Evolutionary conservation across 371 early-diverging fungal species (phyloP).

Genomic region (Parasitella parasitica): DNA sequence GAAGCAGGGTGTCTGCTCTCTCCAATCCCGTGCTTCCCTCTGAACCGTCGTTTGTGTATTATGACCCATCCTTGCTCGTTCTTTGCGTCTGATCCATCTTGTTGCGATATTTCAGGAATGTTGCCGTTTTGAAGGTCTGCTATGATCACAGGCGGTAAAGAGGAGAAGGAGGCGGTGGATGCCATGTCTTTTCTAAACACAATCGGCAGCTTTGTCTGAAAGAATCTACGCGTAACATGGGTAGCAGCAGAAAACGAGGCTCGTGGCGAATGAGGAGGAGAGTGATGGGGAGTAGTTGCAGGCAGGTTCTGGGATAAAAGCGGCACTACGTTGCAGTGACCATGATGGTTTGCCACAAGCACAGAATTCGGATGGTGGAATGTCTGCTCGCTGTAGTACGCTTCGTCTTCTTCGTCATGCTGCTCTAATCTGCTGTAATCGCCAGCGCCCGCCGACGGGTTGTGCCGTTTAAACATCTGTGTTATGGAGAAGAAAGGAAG

Average conservation of each 20-base stretch:
- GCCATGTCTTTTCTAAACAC: constrained; percentile 32
- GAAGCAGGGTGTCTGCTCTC: constrained; percentile 22
- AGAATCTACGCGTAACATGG: constrained; percentile 33
- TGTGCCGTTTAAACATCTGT: constrained; percentile 24
- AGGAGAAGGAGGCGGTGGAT: constrained; percentile 27
- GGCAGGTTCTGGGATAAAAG: constrained; percentile 16
- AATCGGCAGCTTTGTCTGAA: constrained; percentile 36
- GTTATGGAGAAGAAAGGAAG: background rate
- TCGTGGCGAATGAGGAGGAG: constrained; percentile 25
- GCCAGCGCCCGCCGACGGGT: constrained; percentile 8
- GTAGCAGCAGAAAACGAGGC: constrained; percentile 29
- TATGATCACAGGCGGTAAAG: constrained; percentile 40
- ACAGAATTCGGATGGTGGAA: constrained; percentile 41
- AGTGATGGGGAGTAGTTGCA: constrained; percentile 2
- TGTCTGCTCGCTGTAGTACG: constrained; percentile 18
- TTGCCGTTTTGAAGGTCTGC: constrained; percentile 45
- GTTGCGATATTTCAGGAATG: constrained; percentile 17
- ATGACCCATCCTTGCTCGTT: constrained; percentile 43
- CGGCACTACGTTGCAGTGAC: constrained; percentile 29
- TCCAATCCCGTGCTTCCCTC: constrained; percentile 31
- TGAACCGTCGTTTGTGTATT: constrained; percentile 32
- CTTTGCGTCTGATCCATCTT: constrained; percentile 12
- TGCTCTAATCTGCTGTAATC: constrained; percentile 35
- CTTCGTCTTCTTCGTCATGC: constrained; percentile 41
- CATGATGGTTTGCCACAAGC: constrained; percentile 30